phyloP scores from a whole-genome alignment of 164 flowering plant genomes.

The Tetrastigma voinierianum region DNA sequence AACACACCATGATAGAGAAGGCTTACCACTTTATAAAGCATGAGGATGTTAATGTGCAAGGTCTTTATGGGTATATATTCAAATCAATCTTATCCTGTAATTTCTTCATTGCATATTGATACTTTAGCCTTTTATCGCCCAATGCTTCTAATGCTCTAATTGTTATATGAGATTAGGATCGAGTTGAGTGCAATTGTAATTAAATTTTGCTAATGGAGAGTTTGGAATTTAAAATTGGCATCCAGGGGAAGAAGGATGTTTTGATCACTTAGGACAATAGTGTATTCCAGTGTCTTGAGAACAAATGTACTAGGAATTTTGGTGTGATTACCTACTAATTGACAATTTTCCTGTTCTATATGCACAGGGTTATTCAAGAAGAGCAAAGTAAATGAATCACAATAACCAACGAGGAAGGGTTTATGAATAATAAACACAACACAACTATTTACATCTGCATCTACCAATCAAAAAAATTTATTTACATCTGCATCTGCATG shows the following conservation, averaged over 20 bases:
- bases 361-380: not conserved
- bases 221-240: too few relatives aligned
- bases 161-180: not conserved
- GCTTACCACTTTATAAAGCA: not conserved
- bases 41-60: not conserved
- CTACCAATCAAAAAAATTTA: too few relatives aligned
- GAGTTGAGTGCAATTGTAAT: too few relatives aligned
- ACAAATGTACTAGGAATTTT: not conserved
- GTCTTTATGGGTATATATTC: not conserved
- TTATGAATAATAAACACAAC: not conserved
- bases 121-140: too few relatives aligned
- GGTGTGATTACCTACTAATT: not conserved
- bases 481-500: too few relatives aligned
- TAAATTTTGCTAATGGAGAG: too few relatives aligned
- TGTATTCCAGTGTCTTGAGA: not conserved
- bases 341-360: not conserved
- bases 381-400: not conserved
- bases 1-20: not conserved
- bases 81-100: not conserved
- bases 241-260: too few relatives aligned
- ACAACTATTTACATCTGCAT: too few relatives aligned
- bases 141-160: not conserved
- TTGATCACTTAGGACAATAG: too few relatives aligned
- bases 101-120: not conserved
- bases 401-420: not conserved